These are phyloP conservation scores for Holtermannia corniformis DNA, from an alignment of 768 basidiomycete species.

Conservation along the genomic window DNA sequence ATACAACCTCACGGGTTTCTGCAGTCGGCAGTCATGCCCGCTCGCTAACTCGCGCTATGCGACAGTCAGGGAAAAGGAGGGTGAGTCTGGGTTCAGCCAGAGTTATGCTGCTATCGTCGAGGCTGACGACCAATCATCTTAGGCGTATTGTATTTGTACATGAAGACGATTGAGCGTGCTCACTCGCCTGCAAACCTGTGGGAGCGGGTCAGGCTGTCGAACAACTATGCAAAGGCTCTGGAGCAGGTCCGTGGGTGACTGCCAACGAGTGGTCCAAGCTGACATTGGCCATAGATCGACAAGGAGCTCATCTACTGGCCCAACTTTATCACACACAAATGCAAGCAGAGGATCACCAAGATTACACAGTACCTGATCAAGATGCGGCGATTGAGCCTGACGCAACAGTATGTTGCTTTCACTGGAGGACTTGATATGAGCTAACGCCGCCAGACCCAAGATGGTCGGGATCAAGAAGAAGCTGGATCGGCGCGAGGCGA, in stretches of 20 bases:
- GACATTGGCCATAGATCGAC: constrained; percentile 60
- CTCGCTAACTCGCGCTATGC: constrained; percentile 97
- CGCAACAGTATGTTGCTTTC: constrained; percentile 55
- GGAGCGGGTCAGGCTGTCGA: constrained; percentile 86
- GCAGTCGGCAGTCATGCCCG: constrained; percentile 89
- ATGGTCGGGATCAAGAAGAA: constrained; percentile 95
- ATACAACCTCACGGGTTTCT: constrained; percentile 95
- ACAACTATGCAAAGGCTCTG: constrained; percentile 88
- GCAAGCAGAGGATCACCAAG: constrained; percentile 97
- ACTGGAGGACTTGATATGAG: neutral
- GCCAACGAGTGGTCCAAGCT: neutral
- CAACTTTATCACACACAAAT: constrained; percentile 93
- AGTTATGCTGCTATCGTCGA: neutral
- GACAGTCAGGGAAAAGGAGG: constrained; percentile 93
- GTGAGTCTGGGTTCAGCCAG: constrained; percentile 42
- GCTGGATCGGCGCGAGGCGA: constrained; percentile 80
- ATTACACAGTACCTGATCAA: constrained; percentile 99
- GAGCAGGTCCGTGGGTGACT: constrained; percentile 60
- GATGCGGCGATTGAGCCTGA: constrained; percentile 82
- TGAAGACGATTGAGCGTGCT: constrained; percentile 96
- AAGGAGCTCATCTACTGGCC: constrained; percentile 95
- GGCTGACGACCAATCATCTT: constrained; percentile 4
- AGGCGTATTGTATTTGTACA: constrained; percentile 84
- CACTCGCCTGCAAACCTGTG: constrained; percentile 96
- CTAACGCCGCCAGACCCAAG: constrained; percentile 56